Evolutionary conservation across 1,284 basidiomycete genomes (phyloP).

Genomic region (Paramarasmius palmivorus): DNA sequence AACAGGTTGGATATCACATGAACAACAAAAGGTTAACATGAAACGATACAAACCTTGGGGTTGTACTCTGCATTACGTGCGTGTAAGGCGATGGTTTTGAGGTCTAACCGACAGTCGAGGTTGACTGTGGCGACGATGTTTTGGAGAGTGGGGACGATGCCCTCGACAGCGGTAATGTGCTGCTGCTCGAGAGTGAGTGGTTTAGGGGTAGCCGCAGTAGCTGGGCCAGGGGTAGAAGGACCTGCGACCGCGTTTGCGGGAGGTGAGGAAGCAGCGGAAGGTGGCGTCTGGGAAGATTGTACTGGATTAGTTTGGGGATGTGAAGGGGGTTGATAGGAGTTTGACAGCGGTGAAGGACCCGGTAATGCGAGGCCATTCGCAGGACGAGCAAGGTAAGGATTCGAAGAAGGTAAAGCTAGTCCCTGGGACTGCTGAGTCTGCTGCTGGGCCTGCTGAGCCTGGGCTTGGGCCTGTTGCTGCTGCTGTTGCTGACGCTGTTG

Average conservation of each 20-base stretch:
- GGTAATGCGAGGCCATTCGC: slow-evolving; percentile 43
- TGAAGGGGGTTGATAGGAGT: slow-evolving; percentile 42
- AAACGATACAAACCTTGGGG: slow-evolving; percentile 87
- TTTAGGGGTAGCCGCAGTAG: slow-evolving; percentile 32
- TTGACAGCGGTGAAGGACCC: slow-evolving; percentile 45
- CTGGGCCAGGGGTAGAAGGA: slow-evolving; percentile 33
- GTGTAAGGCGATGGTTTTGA: slow-evolving; percentile 98
- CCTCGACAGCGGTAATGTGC: slow-evolving; percentile 92
- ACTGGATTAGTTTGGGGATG: slow-evolving; percentile 22
- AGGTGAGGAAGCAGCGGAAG: slow-evolving; percentile 20
- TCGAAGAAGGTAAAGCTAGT: slow-evolving; percentile 11
- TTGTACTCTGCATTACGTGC: slow-evolving; percentile 99
- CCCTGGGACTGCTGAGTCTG: slow-evolving; percentile 35
- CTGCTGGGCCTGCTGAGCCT: slow-evolving; percentile 37
- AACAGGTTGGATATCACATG: slow-evolving; percentile 65
- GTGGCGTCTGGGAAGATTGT: slow-evolving; percentile 36
- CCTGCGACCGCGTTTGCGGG: slow-evolving; percentile 20
- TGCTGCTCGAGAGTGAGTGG: slow-evolving; percentile 84
- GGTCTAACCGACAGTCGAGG: slow-evolving; percentile 92
- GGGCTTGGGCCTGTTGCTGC: slow-evolving; percentile 37
- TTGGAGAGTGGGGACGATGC: slow-evolving; percentile 93
- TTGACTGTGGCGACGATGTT: slow-evolving; percentile 99
- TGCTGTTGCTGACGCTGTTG: slow-evolving; percentile 39
- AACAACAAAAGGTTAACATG: slow-evolving; percentile 38
- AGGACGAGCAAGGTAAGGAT: slow-evolving; percentile 13